A percentile compares a stretch with the other conserved stretches of the same genome.
These are phyloP conservation scores for Neolentinus lepideus DNA, from an alignment of 1,284 basidiomycete species.

Conservation along the genomic window DNA sequence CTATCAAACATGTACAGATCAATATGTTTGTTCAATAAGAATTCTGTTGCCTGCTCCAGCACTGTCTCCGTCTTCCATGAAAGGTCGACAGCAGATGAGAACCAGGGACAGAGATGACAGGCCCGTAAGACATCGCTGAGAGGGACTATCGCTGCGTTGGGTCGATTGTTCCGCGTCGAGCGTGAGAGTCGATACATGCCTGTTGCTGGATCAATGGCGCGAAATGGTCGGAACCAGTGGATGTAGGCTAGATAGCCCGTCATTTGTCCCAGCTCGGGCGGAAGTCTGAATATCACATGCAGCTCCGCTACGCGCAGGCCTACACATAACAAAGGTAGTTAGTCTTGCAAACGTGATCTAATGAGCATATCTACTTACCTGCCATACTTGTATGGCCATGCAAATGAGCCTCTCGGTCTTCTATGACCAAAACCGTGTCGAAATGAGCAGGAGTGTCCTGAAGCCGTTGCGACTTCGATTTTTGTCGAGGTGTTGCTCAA, in stretches of 20 bases:
- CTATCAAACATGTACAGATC: background rate
- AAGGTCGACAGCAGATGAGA: constrained; percentile 3
- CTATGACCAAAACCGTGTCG: background rate
- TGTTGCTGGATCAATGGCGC: background rate
- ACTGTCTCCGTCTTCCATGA: constrained; percentile 9
- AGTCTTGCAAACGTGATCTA: constrained; percentile 2
- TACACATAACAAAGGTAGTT: background rate
- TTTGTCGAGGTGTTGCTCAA: too few species aligned
- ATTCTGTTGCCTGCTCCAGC: constrained; percentile 8
- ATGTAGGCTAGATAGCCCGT: constrained; percentile 13
- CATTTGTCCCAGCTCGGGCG: background rate
- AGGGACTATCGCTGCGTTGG: constrained; percentile 12
- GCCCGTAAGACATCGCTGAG: constrained; percentile 10
- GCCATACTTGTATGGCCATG: background rate
- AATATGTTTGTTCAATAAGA: constrained; percentile 14
- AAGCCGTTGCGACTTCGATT: background rate
- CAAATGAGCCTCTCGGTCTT: background rate
- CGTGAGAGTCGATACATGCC: constrained; percentile 12
- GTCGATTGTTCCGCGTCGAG: constrained; percentile 8
- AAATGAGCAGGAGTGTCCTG: background rate
- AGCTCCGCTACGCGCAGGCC: constrained; percentile 13
- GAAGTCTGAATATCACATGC: constrained; percentile 9
- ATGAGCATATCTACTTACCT: constrained; percentile 4
- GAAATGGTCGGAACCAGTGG: constrained; percentile 17
- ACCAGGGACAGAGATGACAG: constrained; percentile 13